phyloP scores from a whole-genome alignment of 2,329 filamentous ascomycete genomes.

The Apiospora kogelbergensis region DNA sequence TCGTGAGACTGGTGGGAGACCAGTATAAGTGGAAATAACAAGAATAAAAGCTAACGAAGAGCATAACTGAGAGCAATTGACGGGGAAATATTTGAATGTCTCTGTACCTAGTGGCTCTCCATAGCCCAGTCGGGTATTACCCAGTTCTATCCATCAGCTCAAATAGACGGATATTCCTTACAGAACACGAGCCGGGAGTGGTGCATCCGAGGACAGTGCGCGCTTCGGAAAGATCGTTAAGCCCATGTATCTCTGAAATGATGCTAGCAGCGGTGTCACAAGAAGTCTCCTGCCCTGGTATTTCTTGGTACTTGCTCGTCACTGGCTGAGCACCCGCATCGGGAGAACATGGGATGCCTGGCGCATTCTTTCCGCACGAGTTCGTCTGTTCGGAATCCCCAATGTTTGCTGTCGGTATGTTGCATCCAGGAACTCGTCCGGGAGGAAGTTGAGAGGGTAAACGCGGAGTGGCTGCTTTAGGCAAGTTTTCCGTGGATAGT shows the following conservation, averaged over 20 bases:
- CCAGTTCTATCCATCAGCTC: constrained; percentile 29
- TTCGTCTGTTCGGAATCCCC: background rate
- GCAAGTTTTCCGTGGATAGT: background rate
- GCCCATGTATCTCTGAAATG: constrained; percentile 25
- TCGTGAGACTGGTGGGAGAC: constrained; percentile 59
- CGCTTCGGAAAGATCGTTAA: constrained; percentile 20
- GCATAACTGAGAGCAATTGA: background rate
- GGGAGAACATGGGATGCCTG: no score
- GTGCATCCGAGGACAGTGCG: constrained; percentile 23
- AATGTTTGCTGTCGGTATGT: background rate
- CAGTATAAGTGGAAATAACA: constrained; percentile 52
- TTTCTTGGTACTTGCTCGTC: background rate
- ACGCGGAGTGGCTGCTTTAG: background rate
- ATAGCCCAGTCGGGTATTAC: constrained; percentile 1
- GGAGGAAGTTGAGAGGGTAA: background rate
- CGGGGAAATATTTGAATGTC: no score
- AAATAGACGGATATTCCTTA: constrained; percentile 32
- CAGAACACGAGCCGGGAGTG: constrained; percentile 23
- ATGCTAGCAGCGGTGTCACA: constrained; percentile 30
- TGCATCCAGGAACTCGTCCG: background rate
- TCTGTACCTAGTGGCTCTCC: background rate
- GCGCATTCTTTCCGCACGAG: background rate
- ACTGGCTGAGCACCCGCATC: background rate
- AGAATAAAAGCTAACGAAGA: no score
- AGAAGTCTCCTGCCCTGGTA: constrained; percentile 21